A percentile compares a stretch with the other conserved stretches of the same genome.
Evolutionary conservation across 164 flowering plant genomes (phyloP).

Genomic region (Vitis rotundifolia): DNA sequence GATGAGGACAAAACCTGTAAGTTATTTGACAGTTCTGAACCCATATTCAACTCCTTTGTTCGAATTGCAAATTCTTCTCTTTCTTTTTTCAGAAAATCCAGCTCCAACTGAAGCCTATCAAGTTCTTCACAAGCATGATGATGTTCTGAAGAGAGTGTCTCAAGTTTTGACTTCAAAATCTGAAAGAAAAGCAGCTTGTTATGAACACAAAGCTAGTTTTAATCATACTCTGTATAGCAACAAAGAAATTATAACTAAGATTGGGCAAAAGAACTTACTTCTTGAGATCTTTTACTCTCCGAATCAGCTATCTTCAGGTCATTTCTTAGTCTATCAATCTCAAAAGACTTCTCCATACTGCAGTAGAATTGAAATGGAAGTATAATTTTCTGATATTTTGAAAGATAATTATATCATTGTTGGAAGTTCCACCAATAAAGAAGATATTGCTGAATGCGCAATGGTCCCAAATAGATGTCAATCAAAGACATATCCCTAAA

Average conservation of each 20-base stretch:
- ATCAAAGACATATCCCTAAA: too few species aligned
- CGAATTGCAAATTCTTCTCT: conserved; percentile 26
- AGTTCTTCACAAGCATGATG: conserved; percentile 28
- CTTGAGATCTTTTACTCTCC: conserved; percentile 31
- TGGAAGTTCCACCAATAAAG: too few species aligned
- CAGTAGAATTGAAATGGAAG: conserved; percentile 7
- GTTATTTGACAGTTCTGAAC: conserved; percentile 16
- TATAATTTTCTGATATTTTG: not conserved
- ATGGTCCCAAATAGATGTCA: too few species aligned
- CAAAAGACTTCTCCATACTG: conserved; percentile 54
- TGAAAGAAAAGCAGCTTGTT: conserved; percentile 7
- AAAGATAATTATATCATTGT: too few species aligned
- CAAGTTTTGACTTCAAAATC: conserved; percentile 29
- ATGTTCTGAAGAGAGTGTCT: conserved; percentile 24
- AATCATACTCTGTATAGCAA: not conserved
- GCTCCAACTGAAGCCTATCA: conserved; percentile 35
- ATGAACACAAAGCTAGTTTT: not conserved
- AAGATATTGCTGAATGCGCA: too few species aligned
- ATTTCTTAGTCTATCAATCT: conserved; percentile 46
- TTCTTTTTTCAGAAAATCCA: conserved; percentile 31
- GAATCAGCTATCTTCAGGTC: conserved; percentile 26
- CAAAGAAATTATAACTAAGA: conserved; percentile 4
- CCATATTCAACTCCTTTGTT: conserved; percentile 19
- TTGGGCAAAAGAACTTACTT: conserved; percentile 32
- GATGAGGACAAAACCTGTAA: conserved; percentile 29